Evolutionary conservation across 257 asterid genomes (phyloP), one percentile per base, ranked within the genome.

Genomic region (Solanum habrochaites): DNA sequence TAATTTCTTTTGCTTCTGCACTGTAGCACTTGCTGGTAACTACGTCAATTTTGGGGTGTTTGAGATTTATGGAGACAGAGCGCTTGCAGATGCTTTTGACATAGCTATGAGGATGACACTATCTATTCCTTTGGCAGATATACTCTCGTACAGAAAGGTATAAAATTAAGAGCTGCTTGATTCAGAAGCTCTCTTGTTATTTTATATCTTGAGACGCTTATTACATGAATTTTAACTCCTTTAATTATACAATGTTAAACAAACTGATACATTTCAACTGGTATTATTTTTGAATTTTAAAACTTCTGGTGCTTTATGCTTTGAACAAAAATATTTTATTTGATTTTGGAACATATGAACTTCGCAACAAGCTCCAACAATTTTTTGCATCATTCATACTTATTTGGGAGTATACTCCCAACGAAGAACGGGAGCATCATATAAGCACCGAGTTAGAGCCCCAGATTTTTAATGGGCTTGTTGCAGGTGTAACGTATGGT

Each of bases 31-130:
- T 90, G 92, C 95, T 87, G 99, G 99, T 86, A 96, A 95, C 89
- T 97, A 97, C 90, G 98, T 95, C 93, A 97, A 97, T 91, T 97
- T 97, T 87, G 99, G 99, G 21, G 99, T 97, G 84, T 97, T 97
- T 86, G 99, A 97, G 90, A 97, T 97, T 70, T 97, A 97, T 89
- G 99, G 99, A 16, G 99, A 97, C 90, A 93, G 99, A 92, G 98
- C 99, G 85, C 99, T 97, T 87, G 98, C 98, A 62, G 98, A 95
- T 95, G 99, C 96, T 69, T 96, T 95, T 88, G 99, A 95, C 90
- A 92, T 94, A 83, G 90, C 98, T 86, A 94, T 96, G 87, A 97
- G 92, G 95, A 93, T 97, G 99, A 92, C 94, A 3, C 90, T 95
- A n/a, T 93, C 98, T 78, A 90, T 97, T 90, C 98, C 99, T 29